Conservation (phyloP, 2,329 filamentous ascomycete genomes). For the Ciborinia camelliae region DNA sequence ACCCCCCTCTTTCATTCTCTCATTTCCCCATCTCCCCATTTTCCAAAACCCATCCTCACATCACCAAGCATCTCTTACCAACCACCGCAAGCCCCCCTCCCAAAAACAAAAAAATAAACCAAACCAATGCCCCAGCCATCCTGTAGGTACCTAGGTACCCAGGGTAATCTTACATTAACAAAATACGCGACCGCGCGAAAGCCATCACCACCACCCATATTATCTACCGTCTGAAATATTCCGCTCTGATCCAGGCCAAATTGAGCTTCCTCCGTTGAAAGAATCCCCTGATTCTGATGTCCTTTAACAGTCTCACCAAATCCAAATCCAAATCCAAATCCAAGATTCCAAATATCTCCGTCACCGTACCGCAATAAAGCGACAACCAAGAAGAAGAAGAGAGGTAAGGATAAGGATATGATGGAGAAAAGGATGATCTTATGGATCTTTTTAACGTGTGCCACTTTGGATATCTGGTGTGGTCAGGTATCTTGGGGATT, state of each 20-base stretch:
- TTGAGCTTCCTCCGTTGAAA: too few species aligned
- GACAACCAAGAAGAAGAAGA: constrained; percentile 26
- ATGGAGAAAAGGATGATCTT: too few species aligned
- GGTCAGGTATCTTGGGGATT: too few species aligned
- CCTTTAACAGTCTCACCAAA: not conserved
- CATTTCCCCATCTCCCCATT: too few species aligned
- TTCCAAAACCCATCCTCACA: not conserved
- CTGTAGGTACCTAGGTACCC: too few species aligned
- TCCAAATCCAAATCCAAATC: not conserved
- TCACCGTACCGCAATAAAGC: constrained; percentile 23
- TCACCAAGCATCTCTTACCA: too few species aligned
- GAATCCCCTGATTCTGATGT: too few species aligned
- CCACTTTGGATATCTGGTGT: constrained; percentile 28
- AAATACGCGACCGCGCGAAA: constrained; percentile 65
- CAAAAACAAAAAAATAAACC: not conserved
- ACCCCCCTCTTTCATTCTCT: too few species aligned
- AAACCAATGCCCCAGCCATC: not conserved
- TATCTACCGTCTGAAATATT: not conserved
- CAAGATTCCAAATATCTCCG: constrained; percentile 3
- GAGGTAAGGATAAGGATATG: too few species aligned
- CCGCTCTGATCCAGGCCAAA: too few species aligned
- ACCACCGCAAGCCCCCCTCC: not conserved
- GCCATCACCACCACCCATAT: constrained; percentile 37
- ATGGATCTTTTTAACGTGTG: constrained; percentile 23
- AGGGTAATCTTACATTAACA: constrained; percentile 16